phyloP scores from a whole-genome alignment of 129 eudicot species.

The Ambrosia artemisiifolia region DNA sequence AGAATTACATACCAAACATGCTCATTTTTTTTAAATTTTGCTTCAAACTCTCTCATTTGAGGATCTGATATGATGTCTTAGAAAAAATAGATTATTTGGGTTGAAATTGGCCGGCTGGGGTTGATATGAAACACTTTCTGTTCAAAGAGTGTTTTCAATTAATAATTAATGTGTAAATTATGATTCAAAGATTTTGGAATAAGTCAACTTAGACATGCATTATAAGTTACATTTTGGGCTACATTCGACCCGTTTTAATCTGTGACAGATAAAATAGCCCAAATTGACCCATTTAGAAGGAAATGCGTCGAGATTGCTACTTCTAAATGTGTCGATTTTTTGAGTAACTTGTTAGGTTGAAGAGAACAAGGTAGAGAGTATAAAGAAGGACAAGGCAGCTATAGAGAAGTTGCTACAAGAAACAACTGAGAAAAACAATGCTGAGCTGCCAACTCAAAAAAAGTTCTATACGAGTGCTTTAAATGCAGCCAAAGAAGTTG shows the following conservation, averaged over 20 bases:
- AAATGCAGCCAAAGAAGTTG: constrained; percentile 90
- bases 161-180: too few relatives aligned
- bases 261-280: too few relatives aligned
- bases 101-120: background rate
- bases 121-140: background rate
- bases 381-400: constrained; percentile 78
- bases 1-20: too few relatives aligned
- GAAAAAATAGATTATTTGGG: too few relatives aligned
- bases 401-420: constrained; percentile 93
- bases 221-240: too few relatives aligned
- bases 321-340: background rate
- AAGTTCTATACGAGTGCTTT: constrained; percentile 75
- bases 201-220: background rate
- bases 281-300: too few relatives aligned
- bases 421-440: constrained; percentile 85
- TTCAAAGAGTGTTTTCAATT: background rate
- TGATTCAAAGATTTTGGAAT: too few relatives aligned
- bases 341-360: constrained; percentile 53
- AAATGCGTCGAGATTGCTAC: too few relatives aligned
- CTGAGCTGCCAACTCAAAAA: constrained; percentile 79
- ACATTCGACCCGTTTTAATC: too few relatives aligned
- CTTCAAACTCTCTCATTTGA: too few relatives aligned
- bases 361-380: constrained; percentile 88
- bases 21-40: too few relatives aligned
- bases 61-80: too few relatives aligned